Evolutionary conservation across 352 stramenopile genomes (phyloP).

Genomic region (Globisporangium lucens): DNA sequence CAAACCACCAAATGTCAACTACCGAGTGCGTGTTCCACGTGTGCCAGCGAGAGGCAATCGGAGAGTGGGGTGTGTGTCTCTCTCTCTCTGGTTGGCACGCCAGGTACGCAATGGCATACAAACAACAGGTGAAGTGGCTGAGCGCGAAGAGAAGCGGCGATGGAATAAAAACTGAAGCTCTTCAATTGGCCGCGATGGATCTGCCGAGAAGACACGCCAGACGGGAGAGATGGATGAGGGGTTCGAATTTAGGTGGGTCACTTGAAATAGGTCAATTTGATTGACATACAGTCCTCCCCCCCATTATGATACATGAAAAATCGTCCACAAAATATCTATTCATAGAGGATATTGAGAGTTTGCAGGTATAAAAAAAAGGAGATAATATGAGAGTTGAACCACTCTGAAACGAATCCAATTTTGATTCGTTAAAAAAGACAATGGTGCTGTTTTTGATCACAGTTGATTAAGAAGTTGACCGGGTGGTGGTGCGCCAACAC

Average conservation of each 20-base stretch:
- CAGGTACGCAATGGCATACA: neutral
- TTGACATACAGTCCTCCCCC: no score
- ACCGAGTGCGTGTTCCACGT: neutral
- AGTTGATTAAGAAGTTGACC: no score
- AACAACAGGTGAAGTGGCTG: neutral
- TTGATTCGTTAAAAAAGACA: no score
- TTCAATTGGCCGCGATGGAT: conserved; percentile 5
- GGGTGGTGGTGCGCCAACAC: no score
- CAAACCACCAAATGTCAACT: neutral
- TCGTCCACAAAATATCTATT: no score
- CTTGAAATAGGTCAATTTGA: neutral
- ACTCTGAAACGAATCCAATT: no score
- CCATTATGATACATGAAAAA: no score
- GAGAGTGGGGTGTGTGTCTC: neutral
- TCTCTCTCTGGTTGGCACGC: neutral
- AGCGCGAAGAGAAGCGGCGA: neutral
- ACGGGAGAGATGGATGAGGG: neutral
- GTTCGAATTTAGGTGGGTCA: conserved; percentile 10
- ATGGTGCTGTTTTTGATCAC: no score
- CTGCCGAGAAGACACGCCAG: conserved; percentile 6
- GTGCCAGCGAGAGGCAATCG: neutral
- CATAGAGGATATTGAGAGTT: no score
- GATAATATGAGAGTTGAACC: no score
- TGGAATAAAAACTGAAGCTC: conserved; percentile 4
- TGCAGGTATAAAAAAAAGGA: no score